A percentile compares a stretch with the other conserved stretches of the same genome.
Conservation (phyloP, 1,284 basidiomycete genomes). For the Tilletia caries region DNA sequence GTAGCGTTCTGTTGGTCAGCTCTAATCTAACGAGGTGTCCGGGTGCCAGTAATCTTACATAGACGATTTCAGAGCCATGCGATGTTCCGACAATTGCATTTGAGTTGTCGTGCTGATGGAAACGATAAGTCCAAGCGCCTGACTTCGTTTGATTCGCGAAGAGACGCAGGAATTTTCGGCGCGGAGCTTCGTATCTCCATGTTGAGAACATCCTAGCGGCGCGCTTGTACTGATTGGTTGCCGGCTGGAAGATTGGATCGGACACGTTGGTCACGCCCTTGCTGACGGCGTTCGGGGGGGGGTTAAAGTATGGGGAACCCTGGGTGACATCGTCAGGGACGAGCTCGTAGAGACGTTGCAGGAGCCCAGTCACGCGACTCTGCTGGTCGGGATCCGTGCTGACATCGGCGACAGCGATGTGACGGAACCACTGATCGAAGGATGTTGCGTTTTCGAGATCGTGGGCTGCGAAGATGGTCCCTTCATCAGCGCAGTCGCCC, state of each 20-base stretch:
- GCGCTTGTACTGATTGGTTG: constrained; percentile 9
- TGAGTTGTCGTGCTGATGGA: not conserved
- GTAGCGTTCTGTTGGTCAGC: too few species aligned
- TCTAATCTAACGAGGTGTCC: not conserved
- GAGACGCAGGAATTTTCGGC: not conserved
- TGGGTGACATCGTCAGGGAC: not conserved
- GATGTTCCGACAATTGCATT: not conserved
- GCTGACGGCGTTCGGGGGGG: not conserved
- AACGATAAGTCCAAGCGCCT: too few species aligned
- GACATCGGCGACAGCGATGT: not conserved
- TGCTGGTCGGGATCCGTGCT: not conserved
- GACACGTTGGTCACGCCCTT: not conserved
- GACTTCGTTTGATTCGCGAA: too few species aligned
- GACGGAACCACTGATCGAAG: not conserved
- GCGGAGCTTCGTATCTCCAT: constrained; percentile 1
- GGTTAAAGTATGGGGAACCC: not conserved
- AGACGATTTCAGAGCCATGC: not conserved
- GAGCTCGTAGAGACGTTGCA: not conserved
- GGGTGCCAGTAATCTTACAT: not conserved
- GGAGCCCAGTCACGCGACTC: not conserved
- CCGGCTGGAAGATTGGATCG: not conserved
- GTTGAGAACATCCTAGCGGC: not conserved
- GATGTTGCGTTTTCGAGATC: not conserved
- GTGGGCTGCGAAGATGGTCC: not conserved
- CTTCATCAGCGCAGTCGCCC: not conserved